Evolutionary conservation across 495 filamentous ascomycete species (phyloP), one percentile per base, ranked within the genome.

Genomic region (Cenococcum geophilum): DNA sequence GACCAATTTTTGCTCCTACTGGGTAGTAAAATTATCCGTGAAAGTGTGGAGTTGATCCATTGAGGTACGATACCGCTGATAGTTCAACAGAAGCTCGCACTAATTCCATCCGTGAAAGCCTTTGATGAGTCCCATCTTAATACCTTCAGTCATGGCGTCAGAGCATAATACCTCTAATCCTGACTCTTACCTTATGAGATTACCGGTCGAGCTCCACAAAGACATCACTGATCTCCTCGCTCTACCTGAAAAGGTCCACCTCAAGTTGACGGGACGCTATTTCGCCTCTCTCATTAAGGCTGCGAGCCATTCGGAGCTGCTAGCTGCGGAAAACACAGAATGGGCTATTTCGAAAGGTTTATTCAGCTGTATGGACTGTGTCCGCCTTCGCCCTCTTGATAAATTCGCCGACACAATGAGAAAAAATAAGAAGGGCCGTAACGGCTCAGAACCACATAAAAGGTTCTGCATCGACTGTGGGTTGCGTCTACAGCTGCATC

Each of bases 401-500:
- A 11, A 37, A 5, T 67, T 63, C 43, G 32, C 60, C 12, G 64
- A 67, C 32, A 52, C 52, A 16, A 67, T 67, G 64, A 56, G 64
- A 21, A 67, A 67, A 37, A 57, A 57, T 35, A 64, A 53, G 25
- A 48, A 55, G 34, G 51, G 50, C 8, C 64, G 64, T 4, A n/a
- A 36, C 23, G 64, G 64, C 25, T 37, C 23, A 8, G 64, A 60
- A 40, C 58, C 61, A 1, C n/a, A 48, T n/a, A 63, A 37, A 25
- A 51, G 64, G 59, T 59, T 49, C 20, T 67, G 64, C 25, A 36
- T 67, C 1, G 47, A 61, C 10, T 67, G 64, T 52, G 64, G 60
- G 50, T 60, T 67, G 6, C 27, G 27, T 32, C 27, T 32, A 32
- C 27, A 32, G 27, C 27, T 32, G 27, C 6, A 2, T 32, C 27